Evolutionary conservation across 495 filamentous ascomycete genomes (phyloP).

Genomic region (Melanomma pulvis-pyrius): DNA sequence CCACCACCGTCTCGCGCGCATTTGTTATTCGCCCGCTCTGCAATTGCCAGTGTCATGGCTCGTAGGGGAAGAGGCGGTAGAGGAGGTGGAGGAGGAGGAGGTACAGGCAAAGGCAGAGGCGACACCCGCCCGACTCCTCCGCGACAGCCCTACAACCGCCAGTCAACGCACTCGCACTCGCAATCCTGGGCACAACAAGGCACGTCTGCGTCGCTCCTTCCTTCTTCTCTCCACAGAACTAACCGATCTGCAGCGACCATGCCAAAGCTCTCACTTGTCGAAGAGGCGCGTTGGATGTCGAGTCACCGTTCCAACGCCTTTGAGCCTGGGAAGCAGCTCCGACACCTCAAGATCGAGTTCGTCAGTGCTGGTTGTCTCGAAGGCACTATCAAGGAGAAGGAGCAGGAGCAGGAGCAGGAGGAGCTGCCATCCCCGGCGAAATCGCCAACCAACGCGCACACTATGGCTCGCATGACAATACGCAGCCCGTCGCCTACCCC

Average conservation of each 20-base stretch:
- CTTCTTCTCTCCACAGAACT: not conserved
- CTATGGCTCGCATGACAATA: slow-evolving; percentile 29
- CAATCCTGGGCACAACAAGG: not conserved
- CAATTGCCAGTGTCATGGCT: not conserved
- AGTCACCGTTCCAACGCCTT: slow-evolving; percentile 53
- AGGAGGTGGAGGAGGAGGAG: not conserved
- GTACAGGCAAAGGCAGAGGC: slow-evolving; percentile 1
- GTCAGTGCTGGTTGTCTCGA: slow-evolving; percentile 65
- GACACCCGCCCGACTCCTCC: not conserved
- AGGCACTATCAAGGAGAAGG: slow-evolving; percentile 27
- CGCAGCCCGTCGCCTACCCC: slow-evolving; percentile 48
- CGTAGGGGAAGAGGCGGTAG: not conserved
- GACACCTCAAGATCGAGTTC: slow-evolving; percentile 65
- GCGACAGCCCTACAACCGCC: not conserved
- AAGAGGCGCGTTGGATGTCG: slow-evolving; percentile 79
- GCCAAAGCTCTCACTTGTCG: slow-evolving; percentile 61
- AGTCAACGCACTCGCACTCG: not conserved
- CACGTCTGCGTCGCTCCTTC: not conserved
- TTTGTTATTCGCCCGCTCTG: not conserved
- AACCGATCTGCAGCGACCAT: not conserved
- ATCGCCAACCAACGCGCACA: not conserved
- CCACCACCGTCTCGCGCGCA: not conserved
- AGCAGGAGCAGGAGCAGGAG: slow-evolving; percentile 3
- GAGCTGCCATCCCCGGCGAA: not conserved
- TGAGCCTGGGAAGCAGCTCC: slow-evolving; percentile 46